A percentile compares a stretch with the other conserved stretches of the same genome.
Evolutionary conservation across 2,329 filamentous ascomycete species (phyloP).

Genomic region (Fusarium transvaalense): DNA sequence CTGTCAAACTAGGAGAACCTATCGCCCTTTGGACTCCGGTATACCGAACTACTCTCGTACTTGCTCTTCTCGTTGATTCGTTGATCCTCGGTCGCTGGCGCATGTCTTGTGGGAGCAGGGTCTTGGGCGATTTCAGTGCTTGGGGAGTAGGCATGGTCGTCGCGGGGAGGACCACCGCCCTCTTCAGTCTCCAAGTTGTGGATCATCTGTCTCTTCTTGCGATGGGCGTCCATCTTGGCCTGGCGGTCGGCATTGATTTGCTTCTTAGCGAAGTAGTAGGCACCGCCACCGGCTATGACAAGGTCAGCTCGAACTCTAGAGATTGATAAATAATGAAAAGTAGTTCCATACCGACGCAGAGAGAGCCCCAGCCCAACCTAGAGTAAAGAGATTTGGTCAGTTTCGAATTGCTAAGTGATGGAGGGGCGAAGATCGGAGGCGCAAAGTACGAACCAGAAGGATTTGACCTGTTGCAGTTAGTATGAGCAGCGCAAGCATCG

Average conservation of each 20-base stretch:
- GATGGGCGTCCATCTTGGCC: constrained; percentile 75
- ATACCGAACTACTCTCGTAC: constrained; percentile 85
- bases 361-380: constrained; percentile 91
- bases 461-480: constrained; percentile 65
- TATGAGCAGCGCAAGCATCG: constrained; percentile 29
- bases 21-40: constrained; percentile 84
- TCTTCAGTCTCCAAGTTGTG: constrained; percentile 64
- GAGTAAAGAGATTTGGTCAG: constrained; percentile 18
- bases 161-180: constrained; percentile 66
- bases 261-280: constrained; percentile 96
- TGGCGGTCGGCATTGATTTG: constrained; percentile 92
- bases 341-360: constrained; percentile 78
- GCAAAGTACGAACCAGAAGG: constrained; percentile 69
- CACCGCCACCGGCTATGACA: constrained; percentile 80
- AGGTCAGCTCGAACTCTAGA: constrained; percentile 32
- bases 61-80: constrained; percentile 83
- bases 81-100: constrained; percentile 77
- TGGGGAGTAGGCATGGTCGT: constrained; percentile 70
- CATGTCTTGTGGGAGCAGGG: constrained; percentile 88
- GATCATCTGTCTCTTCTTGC: constrained; percentile 71
- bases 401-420: constrained; percentile 11
- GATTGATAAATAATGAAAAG: neutral
- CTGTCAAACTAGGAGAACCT: constrained; percentile 71
- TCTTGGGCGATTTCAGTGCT: constrained; percentile 80
- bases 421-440: constrained; percentile 12